Evolutionary conservation across 306 rosid species (phyloP).

Genomic region (Benincasa hispida): DNA sequence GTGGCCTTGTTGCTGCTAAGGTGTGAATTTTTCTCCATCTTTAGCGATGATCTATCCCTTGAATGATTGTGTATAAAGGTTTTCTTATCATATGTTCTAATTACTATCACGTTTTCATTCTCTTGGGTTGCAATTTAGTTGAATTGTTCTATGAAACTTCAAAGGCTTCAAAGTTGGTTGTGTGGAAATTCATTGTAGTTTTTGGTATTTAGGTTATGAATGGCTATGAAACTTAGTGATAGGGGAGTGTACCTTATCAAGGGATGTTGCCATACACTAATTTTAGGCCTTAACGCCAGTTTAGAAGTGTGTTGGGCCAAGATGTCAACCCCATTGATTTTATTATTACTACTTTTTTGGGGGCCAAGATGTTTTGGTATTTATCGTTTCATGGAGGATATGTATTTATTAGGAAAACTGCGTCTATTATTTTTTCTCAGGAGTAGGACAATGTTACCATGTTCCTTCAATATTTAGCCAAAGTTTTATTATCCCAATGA

Average conservation of each 20-base stretch:
- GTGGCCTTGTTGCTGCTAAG: conserved; percentile 86
- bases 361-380: not conserved
- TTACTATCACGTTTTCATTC: not conserved
- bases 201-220: not conserved
- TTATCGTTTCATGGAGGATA: not conserved
- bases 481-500: not conserved
- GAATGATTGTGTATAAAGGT: not conserved
- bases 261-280: not conserved
- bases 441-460: not conserved
- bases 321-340: not conserved
- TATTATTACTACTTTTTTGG: not conserved
- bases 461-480: not conserved
- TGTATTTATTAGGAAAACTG: not conserved
- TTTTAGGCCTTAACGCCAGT: not conserved
- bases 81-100: not conserved
- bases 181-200: not conserved
- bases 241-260: not conserved
- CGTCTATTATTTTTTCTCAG: not conserved
- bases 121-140: not conserved
- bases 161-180: not conserved
- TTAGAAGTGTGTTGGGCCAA: not conserved
- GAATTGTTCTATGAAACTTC: not conserved
- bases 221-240: not conserved
- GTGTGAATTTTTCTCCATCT: conserved; percentile 28
- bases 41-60: not conserved